Percentiles rank a stretch among this genome's conserved stretches.
Conservation (phyloP, 2,329 filamentous ascomycete genomes). For the Bipolaris sorokiniana region DNA sequence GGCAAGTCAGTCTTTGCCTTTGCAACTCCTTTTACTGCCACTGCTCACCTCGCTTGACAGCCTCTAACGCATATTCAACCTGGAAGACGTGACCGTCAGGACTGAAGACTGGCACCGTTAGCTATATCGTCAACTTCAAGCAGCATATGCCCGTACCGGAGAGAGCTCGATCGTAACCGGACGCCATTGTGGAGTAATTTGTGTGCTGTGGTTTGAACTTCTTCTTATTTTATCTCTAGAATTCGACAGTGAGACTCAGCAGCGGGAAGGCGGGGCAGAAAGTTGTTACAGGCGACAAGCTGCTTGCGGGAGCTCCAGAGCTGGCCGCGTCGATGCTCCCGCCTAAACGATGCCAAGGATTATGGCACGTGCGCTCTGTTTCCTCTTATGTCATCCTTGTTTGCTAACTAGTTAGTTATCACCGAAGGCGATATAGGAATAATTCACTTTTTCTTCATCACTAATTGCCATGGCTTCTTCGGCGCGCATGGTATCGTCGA, state of each 20-base stretch:
- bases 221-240: background rate
- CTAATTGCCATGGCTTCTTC: slow-evolving; percentile 44
- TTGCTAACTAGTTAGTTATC: no score
- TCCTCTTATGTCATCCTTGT: slow-evolving; percentile 35
- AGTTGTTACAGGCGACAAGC: slow-evolving; percentile 28
- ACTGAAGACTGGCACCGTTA: slow-evolving; percentile 77
- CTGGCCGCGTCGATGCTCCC: slow-evolving; percentile 49
- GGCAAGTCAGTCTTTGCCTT: slow-evolving; percentile 22
- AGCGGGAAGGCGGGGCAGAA: slow-evolving; percentile 16
- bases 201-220: background rate
- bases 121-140: slow-evolving; percentile 27
- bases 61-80: slow-evolving; percentile 98
- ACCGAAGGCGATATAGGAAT: slow-evolving; percentile 20
- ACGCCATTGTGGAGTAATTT: slow-evolving; percentile 69
- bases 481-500: slow-evolving; percentile 39
- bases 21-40: background rate
- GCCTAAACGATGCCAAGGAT: slow-evolving; percentile 44
- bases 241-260: slow-evolving; percentile 8
- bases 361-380: slow-evolving; percentile 35
- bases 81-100: slow-evolving; percentile 99
- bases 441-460: slow-evolving; percentile 20
- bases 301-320: slow-evolving; percentile 43
- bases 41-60: slow-evolving; percentile 89
- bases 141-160: slow-evolving; percentile 72
- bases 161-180: slow-evolving; percentile 98